phyloP scores from a whole-genome alignment of 1,284 basidiomycete species.

The Ganoderma lucidum region DNA sequence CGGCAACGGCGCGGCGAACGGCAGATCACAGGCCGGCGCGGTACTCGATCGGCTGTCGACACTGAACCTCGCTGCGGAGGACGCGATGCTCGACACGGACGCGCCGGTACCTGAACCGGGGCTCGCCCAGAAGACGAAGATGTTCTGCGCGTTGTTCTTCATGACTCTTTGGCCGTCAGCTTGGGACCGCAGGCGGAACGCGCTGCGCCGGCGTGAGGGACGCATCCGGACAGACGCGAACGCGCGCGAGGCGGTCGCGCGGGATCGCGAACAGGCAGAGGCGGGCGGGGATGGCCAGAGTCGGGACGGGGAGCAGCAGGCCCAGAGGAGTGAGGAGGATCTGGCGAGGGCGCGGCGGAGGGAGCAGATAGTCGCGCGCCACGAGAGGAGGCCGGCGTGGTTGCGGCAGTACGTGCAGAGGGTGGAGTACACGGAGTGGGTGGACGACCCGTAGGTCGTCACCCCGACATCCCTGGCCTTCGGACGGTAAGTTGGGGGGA shows the following conservation, averaged over 20 bases:
- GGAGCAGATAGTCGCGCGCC: conserved; percentile 53
- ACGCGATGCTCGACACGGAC: conserved; percentile 53
- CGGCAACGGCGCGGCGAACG: conserved; percentile 25
- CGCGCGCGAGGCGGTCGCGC: conserved; percentile 47
- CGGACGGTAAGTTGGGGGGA: neutral
- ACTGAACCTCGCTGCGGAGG: conserved; percentile 64
- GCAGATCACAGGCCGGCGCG: conserved; percentile 40
- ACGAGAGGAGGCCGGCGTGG: conserved; percentile 66
- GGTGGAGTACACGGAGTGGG: conserved; percentile 72
- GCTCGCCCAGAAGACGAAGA: conserved; percentile 55
- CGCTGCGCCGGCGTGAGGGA: conserved; percentile 71
- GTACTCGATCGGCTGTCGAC: conserved; percentile 63
- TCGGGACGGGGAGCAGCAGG: conserved; percentile 3
- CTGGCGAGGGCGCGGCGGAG: conserved; percentile 46
- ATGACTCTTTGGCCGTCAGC: conserved; percentile 77
- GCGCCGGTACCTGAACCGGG: conserved; percentile 47
- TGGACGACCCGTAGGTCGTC: conserved; percentile 57
- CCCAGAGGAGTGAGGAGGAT: conserved; percentile 38
- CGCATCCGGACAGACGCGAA: conserved; percentile 72
- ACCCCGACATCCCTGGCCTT: neutral
- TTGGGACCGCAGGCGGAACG: conserved; percentile 72
- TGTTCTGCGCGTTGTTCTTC: conserved; percentile 66
- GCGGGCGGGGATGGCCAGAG: neutral
- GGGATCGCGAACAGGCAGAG: conserved; percentile 39
- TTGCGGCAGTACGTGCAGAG: conserved; percentile 70